Evolutionary conservation across 805 yeast genomes (phyloP).

Genomic region (Candida xyloterini): DNA sequence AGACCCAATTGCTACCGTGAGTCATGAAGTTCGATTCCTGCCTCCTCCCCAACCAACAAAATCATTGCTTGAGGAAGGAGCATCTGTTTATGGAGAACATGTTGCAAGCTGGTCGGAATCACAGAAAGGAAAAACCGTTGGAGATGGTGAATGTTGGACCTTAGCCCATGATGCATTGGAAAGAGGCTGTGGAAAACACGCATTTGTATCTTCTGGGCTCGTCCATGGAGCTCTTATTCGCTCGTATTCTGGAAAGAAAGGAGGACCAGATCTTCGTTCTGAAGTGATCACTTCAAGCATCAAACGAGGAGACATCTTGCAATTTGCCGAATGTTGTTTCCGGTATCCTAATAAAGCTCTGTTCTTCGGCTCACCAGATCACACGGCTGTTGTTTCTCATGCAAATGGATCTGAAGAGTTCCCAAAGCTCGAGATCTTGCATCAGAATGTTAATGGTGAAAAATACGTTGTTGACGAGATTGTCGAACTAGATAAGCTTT

Average conservation of each 20-base stretch:
- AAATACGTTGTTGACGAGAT: slow-evolving; percentile 40
- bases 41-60: slow-evolving; percentile 46
- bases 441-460: slow-evolving; percentile 48
- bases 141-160: slow-evolving; percentile 62
- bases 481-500: slow-evolving; percentile 36
- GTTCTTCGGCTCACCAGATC: slow-evolving; percentile 52
- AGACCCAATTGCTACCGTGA: slow-evolving; percentile 23
- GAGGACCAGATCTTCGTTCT: slow-evolving; percentile 18
- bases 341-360: slow-evolving; percentile 34
- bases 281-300: slow-evolving; percentile 38
- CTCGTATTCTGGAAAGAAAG: slow-evolving; percentile 19
- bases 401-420: slow-evolving; percentile 29
- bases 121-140: slow-evolving; percentile 45
- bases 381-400: slow-evolving; percentile 41
- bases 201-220: slow-evolving; percentile 47
- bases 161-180: slow-evolving; percentile 52
- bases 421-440: slow-evolving; percentile 36
- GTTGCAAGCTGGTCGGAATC: slow-evolving; percentile 55
- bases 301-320: slow-evolving; percentile 55
- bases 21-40: slow-evolving; percentile 31
- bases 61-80: slow-evolving; percentile 33
- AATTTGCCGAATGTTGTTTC: slow-evolving; percentile 42
- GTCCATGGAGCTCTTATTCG: slow-evolving; percentile 43
- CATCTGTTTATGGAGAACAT: slow-evolving; percentile 45
- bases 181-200: slow-evolving; percentile 56